A percentile compares a stretch with the other conserved stretches of the same genome.
phyloP scores from a whole-genome alignment of 2,329 filamentous ascomycete genomes.

The Fusarium euwallaceae region DNA sequence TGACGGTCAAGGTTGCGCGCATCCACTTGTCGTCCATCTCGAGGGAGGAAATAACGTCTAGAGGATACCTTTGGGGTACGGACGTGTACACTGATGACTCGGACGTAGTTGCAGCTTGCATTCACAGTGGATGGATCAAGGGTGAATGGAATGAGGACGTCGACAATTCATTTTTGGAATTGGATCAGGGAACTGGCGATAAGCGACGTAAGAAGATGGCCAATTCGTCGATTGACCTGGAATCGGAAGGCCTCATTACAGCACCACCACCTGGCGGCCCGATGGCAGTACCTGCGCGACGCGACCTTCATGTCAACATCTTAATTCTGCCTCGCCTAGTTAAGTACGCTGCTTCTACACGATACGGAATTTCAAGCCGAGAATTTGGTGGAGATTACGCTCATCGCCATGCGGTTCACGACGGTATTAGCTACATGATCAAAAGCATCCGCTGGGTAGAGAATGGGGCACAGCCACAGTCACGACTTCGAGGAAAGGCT shows the following conservation, averaged over 20 bases:
- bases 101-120: constrained; percentile 90
- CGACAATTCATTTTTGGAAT: constrained; percentile 75
- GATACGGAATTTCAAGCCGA: constrained; percentile 85
- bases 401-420: constrained; percentile 69
- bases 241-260: constrained; percentile 60
- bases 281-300: constrained; percentile 72
- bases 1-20: constrained; percentile 88
- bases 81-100: constrained; percentile 97
- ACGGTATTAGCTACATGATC: constrained; percentile 91
- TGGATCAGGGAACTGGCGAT: constrained; percentile 55
- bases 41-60: constrained; percentile 85
- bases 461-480: constrained; percentile 74
- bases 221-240: constrained; percentile 50
- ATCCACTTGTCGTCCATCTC: constrained; percentile 78
- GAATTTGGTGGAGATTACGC: constrained; percentile 74
- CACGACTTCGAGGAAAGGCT: constrained; percentile 67
- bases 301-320: constrained; percentile 89
- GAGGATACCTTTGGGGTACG: constrained; percentile 89
- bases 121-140: constrained; percentile 92
- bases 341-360: constrained; percentile 79
- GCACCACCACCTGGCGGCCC: constrained; percentile 72
- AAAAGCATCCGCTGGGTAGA: constrained; percentile 87
- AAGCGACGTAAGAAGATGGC: constrained; percentile 52
- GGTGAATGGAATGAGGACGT: constrained; percentile 88
- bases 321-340: constrained; percentile 84